Evolutionary conservation across 768 basidiomycete species (phyloP), one percentile per base, ranked within the genome.

Genomic region (Rhodotorula diobovata): DNA sequence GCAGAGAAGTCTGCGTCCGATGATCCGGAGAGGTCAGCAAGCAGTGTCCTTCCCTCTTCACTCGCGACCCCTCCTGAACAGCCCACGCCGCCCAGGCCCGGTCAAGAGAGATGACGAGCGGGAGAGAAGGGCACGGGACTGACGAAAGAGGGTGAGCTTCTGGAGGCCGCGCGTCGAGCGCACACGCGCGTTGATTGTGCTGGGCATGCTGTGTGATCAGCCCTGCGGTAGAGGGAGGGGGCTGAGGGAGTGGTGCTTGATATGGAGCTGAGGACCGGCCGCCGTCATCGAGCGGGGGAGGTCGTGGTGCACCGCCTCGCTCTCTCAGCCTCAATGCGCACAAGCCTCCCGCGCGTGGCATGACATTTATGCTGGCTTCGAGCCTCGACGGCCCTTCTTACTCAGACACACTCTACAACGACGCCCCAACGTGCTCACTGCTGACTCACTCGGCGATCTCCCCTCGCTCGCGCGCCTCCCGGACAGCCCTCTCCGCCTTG

Each of bases 401-500:
- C 32, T 39, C 41, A 43, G 41, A 43, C 7, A 7, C 34, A 11
- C 4, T 37, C 55, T 56, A 55, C 10, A 5, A 14, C 55, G 23
- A n/a, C n/a, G n/a, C n/a, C n/a, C n/a, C n/a, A n/a, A n/a, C n/a
- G n/a, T n/a, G n/a, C n/a, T n/a, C n/a, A n/a, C n/a, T n/a, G n/a
- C n/a, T n/a, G n/a, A n/a, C n/a, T n/a, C n/a, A 68, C 20, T 46
- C 67, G 23, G 50, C 50, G 23, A 1, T n/a, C 56, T 73, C 64
- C 5, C 64, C 72, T 8, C 32, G 51, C 30, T 39, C 67, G 54
- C 61, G 56, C 58, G 63, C 66, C 15, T 67, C 45, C 45, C 32
- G 57, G 14, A 71, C 67, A 23, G 80, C 81, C 65, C 78, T 78
- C 78, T 94, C 90, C 7, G 93, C 92, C n/a, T 87, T 89, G 55